Conservation (phyloP, 768 basidiomycete species). For the Tephrocybe sp. region DNA sequence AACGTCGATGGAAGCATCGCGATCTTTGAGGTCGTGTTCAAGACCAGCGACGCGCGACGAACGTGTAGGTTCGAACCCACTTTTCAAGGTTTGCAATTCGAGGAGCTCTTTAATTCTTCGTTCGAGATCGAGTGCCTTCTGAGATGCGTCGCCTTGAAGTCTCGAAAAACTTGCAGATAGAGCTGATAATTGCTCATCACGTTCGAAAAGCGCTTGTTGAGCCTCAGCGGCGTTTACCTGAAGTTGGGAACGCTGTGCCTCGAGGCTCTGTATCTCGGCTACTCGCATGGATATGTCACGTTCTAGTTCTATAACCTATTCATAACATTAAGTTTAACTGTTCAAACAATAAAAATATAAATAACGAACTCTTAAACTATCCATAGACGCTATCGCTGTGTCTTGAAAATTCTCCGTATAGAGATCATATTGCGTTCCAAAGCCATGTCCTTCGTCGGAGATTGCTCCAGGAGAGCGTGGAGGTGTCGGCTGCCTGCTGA, state of each 20-base stretch:
- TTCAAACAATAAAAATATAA: neutral
- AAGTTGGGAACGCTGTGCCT: constrained; percentile 20
- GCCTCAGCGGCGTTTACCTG: constrained; percentile 17
- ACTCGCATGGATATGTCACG: constrained; percentile 14
- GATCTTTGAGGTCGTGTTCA: constrained; percentile 18
- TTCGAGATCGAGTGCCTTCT: constrained; percentile 14
- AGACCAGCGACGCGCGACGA: constrained; percentile 11
- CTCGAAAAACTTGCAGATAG: constrained; percentile 21
- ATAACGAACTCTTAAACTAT: constrained; percentile 6
- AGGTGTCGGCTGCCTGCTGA: constrained; percentile 53
- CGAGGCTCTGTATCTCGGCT: constrained; percentile 17
- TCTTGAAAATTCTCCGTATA: neutral
- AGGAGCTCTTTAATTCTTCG: neutral
- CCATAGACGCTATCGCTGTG: neutral
- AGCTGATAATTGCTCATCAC: constrained; percentile 23
- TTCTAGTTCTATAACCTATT: constrained; percentile 19
- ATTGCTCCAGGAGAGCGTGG: constrained; percentile 29
- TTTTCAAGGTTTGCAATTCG: constrained; percentile 17
- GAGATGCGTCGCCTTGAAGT: constrained; percentile 15
- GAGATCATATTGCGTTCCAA: constrained; percentile 1
- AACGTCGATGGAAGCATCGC: constrained; percentile 10
- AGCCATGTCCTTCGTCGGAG: neutral
- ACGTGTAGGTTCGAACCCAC: constrained; percentile 15
- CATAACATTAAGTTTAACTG: constrained; percentile 2
- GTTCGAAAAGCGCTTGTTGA: constrained; percentile 22